Evolutionary conservation across 108 stramenopile genomes (phyloP).

Genomic region (Stephanodiscus minutulus): DNA sequence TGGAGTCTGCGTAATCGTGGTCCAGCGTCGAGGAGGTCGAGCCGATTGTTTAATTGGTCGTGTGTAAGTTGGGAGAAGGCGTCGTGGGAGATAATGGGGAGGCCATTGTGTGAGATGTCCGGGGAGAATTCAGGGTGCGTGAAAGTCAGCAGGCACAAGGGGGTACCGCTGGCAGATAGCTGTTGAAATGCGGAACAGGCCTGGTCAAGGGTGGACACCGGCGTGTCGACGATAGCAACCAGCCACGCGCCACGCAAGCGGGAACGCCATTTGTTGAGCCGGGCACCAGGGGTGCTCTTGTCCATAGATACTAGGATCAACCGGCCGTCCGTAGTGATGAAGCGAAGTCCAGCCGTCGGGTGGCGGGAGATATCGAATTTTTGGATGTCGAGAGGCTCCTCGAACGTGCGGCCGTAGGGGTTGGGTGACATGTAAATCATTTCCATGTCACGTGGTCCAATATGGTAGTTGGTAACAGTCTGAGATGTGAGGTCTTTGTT

Average conservation of each 20-base stretch:
- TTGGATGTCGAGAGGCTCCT: too few species aligned
- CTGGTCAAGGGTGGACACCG: too few species aligned
- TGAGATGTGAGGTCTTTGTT: too few species aligned
- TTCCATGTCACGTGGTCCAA: too few species aligned
- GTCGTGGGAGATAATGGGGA: not conserved
- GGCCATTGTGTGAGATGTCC: not conserved
- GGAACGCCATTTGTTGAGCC: not conserved
- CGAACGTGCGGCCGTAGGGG: too few species aligned
- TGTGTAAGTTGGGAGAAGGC: not conserved
- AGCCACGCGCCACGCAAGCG: slow-evolving; percentile 7
- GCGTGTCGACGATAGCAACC: not conserved
- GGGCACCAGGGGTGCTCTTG: slow-evolving; percentile 1
- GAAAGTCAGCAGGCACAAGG: not conserved
- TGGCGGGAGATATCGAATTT: not conserved
- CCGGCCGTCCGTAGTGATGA: not conserved
- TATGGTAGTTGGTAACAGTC: too few species aligned
- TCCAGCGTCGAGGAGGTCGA: not conserved
- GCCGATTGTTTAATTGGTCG: slow-evolving; percentile 8
- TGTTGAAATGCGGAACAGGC: too few species aligned
- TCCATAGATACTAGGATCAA: not conserved
- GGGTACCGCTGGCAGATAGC: too few species aligned
- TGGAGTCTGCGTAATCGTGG: not conserved
- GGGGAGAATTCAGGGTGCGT: not conserved
- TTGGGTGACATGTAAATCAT: too few species aligned
- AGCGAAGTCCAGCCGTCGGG: not conserved